Conservation (phyloP, 768 basidiomycete species). For the Collybiopsis luxurians region DNA sequence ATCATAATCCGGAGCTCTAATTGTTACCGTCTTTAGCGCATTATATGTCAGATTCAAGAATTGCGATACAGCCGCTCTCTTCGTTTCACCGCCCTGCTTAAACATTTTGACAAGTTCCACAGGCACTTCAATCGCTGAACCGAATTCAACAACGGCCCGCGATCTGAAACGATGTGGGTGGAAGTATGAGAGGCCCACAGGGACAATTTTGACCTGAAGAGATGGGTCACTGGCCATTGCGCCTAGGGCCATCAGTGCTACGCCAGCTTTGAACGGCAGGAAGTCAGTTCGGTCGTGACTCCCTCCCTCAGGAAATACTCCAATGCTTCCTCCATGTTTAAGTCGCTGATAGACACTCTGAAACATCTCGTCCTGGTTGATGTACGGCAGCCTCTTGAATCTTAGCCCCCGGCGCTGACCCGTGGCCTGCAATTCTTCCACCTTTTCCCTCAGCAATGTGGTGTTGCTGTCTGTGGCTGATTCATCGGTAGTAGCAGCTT, state of each 20-base stretch:
- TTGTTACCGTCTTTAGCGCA: constrained; percentile 91
- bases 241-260: constrained; percentile 96
- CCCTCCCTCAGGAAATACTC: constrained; percentile 98
- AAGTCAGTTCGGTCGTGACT: constrained; percentile 97
- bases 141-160: constrained; percentile 96
- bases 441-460: constrained; percentile 60
- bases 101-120: constrained; percentile 84
- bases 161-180: constrained; percentile 89
- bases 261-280: constrained; percentile 96
- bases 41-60: constrained; percentile 91
- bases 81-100: constrained; percentile 81
- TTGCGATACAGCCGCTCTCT: constrained; percentile 86
- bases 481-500: constrained; percentile 28
- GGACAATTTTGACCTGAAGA: constrained; percentile 87
- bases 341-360: constrained; percentile 88
- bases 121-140: constrained; percentile 87
- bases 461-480: constrained; percentile 74
- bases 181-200: constrained; percentile 76
- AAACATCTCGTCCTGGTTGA: constrained; percentile 96
- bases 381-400: constrained; percentile 82
- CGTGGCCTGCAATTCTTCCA: constrained; percentile 48
- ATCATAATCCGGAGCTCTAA: constrained; percentile 96
- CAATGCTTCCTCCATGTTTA: constrained; percentile 84
- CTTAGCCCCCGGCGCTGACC: constrained; percentile 60
- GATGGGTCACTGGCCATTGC: constrained; percentile 91